These are phyloP conservation scores for Carex kokanica DNA, from an alignment of 176 grass and related monocot genomes.

Conservation along the genomic window DNA sequence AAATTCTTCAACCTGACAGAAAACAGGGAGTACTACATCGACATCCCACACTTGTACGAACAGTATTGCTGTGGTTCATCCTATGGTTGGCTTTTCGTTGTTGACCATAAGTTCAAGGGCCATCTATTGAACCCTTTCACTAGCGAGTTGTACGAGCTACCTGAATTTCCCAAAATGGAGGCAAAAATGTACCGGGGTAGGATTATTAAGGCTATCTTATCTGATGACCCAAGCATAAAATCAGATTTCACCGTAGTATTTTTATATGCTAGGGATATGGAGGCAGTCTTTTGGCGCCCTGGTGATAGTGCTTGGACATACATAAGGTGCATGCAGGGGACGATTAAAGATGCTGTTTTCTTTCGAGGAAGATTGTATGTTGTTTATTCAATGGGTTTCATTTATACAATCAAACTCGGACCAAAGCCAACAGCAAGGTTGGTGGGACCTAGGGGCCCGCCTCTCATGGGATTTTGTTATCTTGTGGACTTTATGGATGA, in stretches of 20 bases:
- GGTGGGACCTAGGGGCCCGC: neutral
- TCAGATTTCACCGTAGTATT: conserved; percentile 15
- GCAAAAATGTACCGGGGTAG: neutral
- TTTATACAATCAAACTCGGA: conserved; percentile 1
- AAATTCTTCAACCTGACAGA: conserved; percentile 26
- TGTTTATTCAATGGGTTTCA: neutral
- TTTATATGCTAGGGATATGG: neutral
- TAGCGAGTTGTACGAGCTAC: neutral
- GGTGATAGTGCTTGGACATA: conserved; percentile 10
- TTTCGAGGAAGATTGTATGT: conserved; percentile 2
- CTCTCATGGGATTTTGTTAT: neutral
- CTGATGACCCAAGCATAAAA: conserved; percentile 6
- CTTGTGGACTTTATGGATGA: conserved; percentile 20
- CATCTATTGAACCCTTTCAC: conserved; percentile 15
- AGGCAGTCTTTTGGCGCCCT: conserved; percentile 1
- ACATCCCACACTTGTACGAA: conserved; percentile 10
- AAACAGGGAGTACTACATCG: conserved; percentile 15
- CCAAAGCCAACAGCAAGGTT: neutral
- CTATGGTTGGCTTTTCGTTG: conserved; percentile 21
- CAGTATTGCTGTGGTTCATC: neutral
- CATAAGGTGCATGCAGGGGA: neutral
- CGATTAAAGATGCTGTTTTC: neutral
- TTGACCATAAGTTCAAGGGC: neutral
- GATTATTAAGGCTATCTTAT: neutral
- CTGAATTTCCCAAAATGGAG: neutral